These are phyloP conservation scores for Pseudozyma sp. DNA, from an alignment of 1,284 basidiomycete genomes.

Conservation along the genomic window DNA sequence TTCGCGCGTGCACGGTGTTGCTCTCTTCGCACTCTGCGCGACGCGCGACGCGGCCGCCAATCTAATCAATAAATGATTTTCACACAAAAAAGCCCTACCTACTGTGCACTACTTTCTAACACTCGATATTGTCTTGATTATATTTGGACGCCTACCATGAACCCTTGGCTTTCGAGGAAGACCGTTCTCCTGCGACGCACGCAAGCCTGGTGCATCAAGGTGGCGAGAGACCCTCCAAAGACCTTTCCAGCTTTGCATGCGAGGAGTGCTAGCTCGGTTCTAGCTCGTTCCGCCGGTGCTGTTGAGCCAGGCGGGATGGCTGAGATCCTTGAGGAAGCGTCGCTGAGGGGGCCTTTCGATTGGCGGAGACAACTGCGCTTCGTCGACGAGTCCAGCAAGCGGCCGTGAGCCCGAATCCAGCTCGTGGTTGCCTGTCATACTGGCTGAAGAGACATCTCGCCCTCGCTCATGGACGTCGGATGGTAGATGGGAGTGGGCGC, in stretches of 20 bases:
- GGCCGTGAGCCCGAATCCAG: not conserved
- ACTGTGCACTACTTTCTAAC: not conserved
- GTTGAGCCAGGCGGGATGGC: conserved; percentile 18
- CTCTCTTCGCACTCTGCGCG: conserved; percentile 25
- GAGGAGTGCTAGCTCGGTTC: no score
- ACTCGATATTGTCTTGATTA: no score
- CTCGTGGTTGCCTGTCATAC: not conserved
- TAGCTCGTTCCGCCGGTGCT: not conserved
- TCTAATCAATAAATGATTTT: conserved; percentile 9
- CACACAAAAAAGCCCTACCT: not conserved
- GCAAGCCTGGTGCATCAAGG: no score
- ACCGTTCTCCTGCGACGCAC: no score
- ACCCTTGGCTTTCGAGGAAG: no score
- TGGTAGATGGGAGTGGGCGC: no score
- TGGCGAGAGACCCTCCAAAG: no score
- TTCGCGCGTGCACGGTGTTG: conserved; percentile 21
- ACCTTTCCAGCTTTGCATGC: no score
- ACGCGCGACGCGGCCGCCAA: conserved; percentile 42
- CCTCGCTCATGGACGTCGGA: no score
- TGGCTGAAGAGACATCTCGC: no score
- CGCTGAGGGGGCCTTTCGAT: conserved; percentile 22
- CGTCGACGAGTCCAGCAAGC: not conserved
- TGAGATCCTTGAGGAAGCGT: conserved; percentile 20
- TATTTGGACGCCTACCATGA: no score
- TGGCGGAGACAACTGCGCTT: not conserved